These are phyloP conservation scores for Leccinum fibrillosum DNA, from an alignment of 768 basidiomycete genomes.

Conservation along the genomic window DNA sequence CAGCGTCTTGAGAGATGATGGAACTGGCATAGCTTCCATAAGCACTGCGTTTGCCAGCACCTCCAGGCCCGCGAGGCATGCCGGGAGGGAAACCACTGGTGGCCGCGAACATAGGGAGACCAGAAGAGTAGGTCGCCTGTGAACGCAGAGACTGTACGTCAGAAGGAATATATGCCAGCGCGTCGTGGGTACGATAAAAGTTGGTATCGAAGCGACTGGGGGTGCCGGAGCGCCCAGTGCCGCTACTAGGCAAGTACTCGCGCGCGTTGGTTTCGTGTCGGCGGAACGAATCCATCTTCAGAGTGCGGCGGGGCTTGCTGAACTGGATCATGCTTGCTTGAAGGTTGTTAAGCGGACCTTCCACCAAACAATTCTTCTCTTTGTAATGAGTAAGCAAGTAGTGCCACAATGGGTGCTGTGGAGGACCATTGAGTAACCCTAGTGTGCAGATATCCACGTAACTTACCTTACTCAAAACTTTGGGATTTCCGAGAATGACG, in stretches of 20 bases:
- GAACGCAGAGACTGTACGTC: constrained; percentile 95
- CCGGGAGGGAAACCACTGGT: constrained; percentile 69
- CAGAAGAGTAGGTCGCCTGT: constrained; percentile 93
- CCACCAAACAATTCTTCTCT: constrained; percentile 89
- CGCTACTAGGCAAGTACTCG: constrained; percentile 55
- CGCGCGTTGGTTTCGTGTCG: constrained; percentile 89
- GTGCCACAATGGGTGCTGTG: constrained; percentile 96
- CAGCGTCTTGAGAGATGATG: constrained; percentile 89
- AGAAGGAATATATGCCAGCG: constrained; percentile 89
- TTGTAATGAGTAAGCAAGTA: constrained; percentile 98
- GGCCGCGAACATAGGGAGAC: constrained; percentile 78
- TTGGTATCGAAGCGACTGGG: constrained; percentile 93
- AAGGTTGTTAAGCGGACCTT: constrained; percentile 93
- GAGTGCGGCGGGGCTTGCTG: constrained; percentile 90
- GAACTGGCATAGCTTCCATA: constrained; percentile 85
- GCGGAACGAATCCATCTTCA: constrained; percentile 93
- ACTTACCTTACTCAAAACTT: constrained; percentile 94
- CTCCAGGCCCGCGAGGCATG: constrained; percentile 53
- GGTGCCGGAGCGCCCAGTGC: constrained; percentile 69
- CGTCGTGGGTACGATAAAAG: constrained; percentile 95
- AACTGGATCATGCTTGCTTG: constrained; percentile 99
- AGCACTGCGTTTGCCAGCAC: constrained; percentile 69
- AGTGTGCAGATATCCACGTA: constrained; percentile 3
- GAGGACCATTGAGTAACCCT: constrained; percentile 3
- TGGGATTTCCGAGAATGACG: constrained; percentile 99